Evolutionary conservation across 306 rosid genomes (phyloP), one percentile per base, ranked within the genome.

Genomic region (Parietaria judaica): DNA sequence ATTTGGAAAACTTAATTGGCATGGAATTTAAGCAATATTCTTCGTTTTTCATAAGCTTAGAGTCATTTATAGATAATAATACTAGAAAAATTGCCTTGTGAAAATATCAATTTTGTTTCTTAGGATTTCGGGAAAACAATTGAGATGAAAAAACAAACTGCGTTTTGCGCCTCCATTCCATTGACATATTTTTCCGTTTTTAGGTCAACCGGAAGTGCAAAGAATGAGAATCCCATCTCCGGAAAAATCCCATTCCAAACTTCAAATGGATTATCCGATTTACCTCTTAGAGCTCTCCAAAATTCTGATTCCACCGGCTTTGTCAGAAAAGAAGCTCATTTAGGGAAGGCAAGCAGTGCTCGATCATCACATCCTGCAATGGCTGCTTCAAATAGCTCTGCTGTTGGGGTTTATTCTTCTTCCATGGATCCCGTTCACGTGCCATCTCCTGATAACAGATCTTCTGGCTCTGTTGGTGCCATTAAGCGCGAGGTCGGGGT

Each of bases 341-440:
- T 74, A 50, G 79, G 43, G 61, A 81, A 88, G 78, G 72, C 85
- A n/a, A 78, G 74, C 69, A 72, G 37, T 37, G 54, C 67, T 56
- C 84, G 79, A 12, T 78, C 31, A 23, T 13, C 77, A 56, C 72
- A 68, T 64, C 72, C 95, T 72, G 69, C 83, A 13, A 44, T 70
- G 44, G 52, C 51, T 51, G 80, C 81, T 14, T 78, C 90, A 56
- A 75, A 70, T 75, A 82, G 80, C 70, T 81, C 98, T 73, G 83
- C 83, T 72, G 75, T 94, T 61, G 97, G 97, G 65, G 78, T 94
- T 66, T 89, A 94, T 86, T 86, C 94, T 50, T 94, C 99, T 74
- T 79, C 97, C 51, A 86, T 91, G 15, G 99, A 94, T 81, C 99
- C 99, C 15, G 99, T 94, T 67, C 99, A 94, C 63, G 97, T 94